Percentiles rank a stretch among this genome's conserved stretches.
These are phyloP conservation scores for Trichosporon ovoides DNA, from an alignment of 1,284 basidiomycete species.

Conservation along the genomic window DNA sequence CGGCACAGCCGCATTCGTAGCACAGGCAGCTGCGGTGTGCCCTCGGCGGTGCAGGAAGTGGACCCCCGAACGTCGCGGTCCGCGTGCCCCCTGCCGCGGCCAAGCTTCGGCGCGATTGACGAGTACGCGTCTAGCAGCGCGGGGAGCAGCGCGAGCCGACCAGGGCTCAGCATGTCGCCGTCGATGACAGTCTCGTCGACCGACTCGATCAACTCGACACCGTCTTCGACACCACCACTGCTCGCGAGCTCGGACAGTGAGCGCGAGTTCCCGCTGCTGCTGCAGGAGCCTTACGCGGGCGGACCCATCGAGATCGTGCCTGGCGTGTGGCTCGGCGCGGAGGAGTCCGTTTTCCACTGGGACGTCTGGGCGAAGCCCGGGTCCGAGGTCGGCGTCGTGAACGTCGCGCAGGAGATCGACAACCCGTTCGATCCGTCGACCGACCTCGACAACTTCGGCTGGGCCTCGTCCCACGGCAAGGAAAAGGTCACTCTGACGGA, in stretches of 20 bases:
- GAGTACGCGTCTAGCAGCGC: slow-evolving; percentile 13
- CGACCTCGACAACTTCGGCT: slow-evolving; percentile 6
- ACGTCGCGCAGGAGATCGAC: slow-evolving; percentile 89
- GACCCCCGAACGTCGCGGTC: slow-evolving; percentile 22
- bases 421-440: slow-evolving; percentile 60
- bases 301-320: slow-evolving; percentile 87
- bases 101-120: slow-evolving; percentile 24
- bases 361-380: slow-evolving; percentile 25
- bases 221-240: slow-evolving; percentile 17
- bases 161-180: slow-evolving; percentile 12
- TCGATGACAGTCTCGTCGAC: slow-evolving; percentile 15
- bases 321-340: slow-evolving; percentile 85
- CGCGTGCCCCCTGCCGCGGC: slow-evolving; percentile 13
- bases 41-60: slow-evolving; percentile 5
- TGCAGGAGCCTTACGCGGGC: slow-evolving; percentile 61
- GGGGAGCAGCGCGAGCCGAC: slow-evolving; percentile 5
- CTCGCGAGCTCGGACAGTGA: not conserved
- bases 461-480: slow-evolving; percentile 12
- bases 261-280: slow-evolving; percentile 3
- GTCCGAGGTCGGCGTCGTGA: slow-evolving; percentile 56
- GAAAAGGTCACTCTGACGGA: slow-evolving; percentile 23
- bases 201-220: slow-evolving; percentile 14
- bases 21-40: slow-evolving; percentile 20
- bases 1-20: slow-evolving; percentile 30
- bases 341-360: slow-evolving; percentile 70